Percentiles rank a stretch among this genome's conserved stretches.
These are phyloP conservation scores for Apiospora phragmitis DNA, from an alignment of 2,329 filamentous ascomycete species.

Conservation along the genomic window DNA sequence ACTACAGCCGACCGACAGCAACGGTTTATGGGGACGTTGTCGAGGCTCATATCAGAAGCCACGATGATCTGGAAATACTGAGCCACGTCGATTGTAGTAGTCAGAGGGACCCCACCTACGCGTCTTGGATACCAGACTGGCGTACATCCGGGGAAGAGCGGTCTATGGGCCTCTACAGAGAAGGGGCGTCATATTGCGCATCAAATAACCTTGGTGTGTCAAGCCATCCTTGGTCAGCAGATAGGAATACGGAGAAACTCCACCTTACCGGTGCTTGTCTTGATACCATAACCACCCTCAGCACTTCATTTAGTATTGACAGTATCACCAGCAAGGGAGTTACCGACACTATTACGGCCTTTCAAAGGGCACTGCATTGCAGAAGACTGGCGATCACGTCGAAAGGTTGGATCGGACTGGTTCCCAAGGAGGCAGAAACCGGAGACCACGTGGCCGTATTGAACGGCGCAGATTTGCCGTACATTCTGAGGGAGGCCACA, in stretches of 20 bases:
- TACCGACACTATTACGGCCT: no score
- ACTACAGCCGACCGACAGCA: not conserved
- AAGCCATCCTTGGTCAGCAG: not conserved
- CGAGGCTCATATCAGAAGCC: not conserved
- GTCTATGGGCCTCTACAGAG: no score
- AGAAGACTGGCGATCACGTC: not conserved
- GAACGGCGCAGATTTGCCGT: not conserved
- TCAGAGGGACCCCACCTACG: no score
- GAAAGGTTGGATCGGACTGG: not conserved
- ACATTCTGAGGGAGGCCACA: not conserved
- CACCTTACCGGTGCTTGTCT: not conserved
- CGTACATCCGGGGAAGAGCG: rapidly evolving
- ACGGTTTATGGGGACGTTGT: not conserved
- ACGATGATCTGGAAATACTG: not conserved
- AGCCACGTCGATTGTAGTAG: no score
- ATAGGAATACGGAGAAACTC: not conserved
- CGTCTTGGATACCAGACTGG: not conserved
- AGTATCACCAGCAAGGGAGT: rapidly evolving
- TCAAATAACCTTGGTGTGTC: not conserved
- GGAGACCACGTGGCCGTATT: not conserved
- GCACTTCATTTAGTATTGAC: rapidly evolving
- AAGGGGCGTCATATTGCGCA: not conserved
- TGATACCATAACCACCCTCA: not conserved
- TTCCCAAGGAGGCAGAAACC: not conserved
- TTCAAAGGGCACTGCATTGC: not conserved